A percentile compares a stretch with the other conserved stretches of the same genome.
These are phyloP conservation scores for Coleophoma crateriformis DNA, from an alignment of 2,329 filamentous ascomycete species.

Conservation along the genomic window DNA sequence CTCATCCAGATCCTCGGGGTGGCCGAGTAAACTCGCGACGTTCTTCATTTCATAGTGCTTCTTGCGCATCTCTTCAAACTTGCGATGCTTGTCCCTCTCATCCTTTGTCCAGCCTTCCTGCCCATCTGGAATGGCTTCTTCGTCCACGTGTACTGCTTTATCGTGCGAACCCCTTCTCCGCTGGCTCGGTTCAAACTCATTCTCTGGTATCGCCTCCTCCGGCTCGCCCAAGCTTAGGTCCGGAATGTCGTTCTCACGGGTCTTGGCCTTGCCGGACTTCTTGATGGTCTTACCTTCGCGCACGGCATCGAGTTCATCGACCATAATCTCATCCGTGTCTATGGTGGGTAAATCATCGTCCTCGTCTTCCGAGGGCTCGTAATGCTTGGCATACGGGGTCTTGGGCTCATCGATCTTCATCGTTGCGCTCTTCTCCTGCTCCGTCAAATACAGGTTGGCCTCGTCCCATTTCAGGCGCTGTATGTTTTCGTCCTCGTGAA, in stretches of 20 bases:
- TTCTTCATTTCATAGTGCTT: conserved; percentile 99
- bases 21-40: conserved; percentile 80
- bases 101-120: conserved; percentile 57
- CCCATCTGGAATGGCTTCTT: conserved; percentile 45
- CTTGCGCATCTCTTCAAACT: conserved; percentile 88
- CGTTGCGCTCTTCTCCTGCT: conserved; percentile 89
- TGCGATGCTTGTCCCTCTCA: conserved; percentile 83
- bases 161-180: conserved; percentile 34
- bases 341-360: conserved; percentile 54
- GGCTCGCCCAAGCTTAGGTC: conserved; percentile 89
- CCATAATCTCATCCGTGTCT: conserved; percentile 65
- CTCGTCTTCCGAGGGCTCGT: conserved; percentile 84
- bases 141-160: conserved; percentile 80
- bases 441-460: conserved; percentile 92
- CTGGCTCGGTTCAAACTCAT: conserved; percentile 32
- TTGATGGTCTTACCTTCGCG: conserved; percentile 16
- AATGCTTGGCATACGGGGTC: conserved; percentile 90
- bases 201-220: conserved; percentile 62
- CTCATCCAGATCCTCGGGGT: conserved; percentile 62
- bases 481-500: conserved; percentile 50
- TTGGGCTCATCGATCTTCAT: conserved; percentile 99
- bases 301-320: conserved; percentile 59
- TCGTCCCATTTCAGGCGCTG: conserved; percentile 97
- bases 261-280: conserved; percentile 16
- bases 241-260: conserved; percentile 73